Percentiles rank a stretch among this genome's conserved stretches.
Conservation (phyloP, 139 green algal species). For the Chlamydomonas sp. region DNA sequence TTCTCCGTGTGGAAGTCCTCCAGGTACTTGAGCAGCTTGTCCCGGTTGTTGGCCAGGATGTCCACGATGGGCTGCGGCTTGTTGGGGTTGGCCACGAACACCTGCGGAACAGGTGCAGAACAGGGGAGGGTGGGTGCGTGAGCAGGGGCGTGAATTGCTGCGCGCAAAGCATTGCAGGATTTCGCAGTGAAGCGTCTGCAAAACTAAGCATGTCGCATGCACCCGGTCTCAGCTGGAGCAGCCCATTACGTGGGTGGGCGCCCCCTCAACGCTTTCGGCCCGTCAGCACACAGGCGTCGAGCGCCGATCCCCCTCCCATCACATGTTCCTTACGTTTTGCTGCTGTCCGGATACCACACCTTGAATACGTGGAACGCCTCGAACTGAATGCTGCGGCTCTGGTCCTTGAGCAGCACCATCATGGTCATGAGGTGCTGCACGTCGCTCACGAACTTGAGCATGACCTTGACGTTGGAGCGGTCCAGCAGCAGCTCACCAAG, state of each 20-base stretch:
- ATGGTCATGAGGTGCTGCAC: conserved; percentile 91
- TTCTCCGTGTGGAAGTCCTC: conserved; percentile 92
- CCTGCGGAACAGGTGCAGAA: conserved; percentile 49
- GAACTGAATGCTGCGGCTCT: conserved; percentile 92
- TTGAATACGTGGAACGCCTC: conserved; percentile 99
- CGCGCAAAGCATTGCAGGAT: too few species aligned
- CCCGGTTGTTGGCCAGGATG: conserved; percentile 88
- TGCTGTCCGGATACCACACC: conserved; percentile 52
- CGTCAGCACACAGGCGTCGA: not conserved
- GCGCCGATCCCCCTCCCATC: too few species aligned
- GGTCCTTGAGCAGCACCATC: conserved; percentile 94
- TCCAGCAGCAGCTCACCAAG: conserved; percentile 94
- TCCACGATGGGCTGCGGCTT: conserved; percentile 87
- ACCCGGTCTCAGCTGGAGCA: too few species aligned
- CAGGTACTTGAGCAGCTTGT: conserved; percentile 94
- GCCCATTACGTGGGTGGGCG: not conserved
- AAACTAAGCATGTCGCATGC: too few species aligned
- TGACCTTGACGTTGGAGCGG: conserved; percentile 83
- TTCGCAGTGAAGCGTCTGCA: too few species aligned
- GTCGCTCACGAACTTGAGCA: conserved; percentile 92
- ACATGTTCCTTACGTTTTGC: too few species aligned
- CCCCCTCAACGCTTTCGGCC: not conserved
- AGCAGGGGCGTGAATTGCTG: not conserved
- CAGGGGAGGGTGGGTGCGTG: not conserved
- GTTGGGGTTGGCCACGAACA: conserved; percentile 97